Percentiles rank a stretch among this genome's conserved stretches.
Evolutionary conservation across 1,284 basidiomycete genomes (phyloP).

Genomic region (Hemileia vastatrix): DNA sequence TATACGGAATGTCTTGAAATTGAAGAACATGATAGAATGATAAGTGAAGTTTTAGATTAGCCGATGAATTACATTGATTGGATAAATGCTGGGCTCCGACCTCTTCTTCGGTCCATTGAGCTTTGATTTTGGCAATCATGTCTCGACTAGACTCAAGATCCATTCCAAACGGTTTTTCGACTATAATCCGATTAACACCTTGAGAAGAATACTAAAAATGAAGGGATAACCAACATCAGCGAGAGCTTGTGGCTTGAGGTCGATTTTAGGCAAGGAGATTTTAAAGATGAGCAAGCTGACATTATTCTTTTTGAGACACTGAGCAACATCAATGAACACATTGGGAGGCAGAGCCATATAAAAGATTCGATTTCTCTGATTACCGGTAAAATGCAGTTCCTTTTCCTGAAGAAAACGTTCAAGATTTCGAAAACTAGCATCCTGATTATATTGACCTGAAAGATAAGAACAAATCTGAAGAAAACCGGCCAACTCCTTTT

Average conservation of each 20-base stretch:
- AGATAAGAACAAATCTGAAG: conserved; percentile 69
- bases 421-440: conserved; percentile 64
- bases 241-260: neutral
- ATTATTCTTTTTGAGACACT: conserved; percentile 62
- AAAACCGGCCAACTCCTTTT: conserved; percentile 65
- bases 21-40: neutral
- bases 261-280: neutral
- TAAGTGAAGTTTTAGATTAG: neutral
- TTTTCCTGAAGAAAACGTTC: conserved; percentile 65
- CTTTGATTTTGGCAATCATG: conserved; percentile 67
- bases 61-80: neutral
- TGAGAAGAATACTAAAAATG: conserved; percentile 57
- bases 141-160: conserved; percentile 75
- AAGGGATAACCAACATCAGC: neutral
- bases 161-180: conserved; percentile 95
- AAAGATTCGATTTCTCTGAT: conserved; percentile 52
- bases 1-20: conserved; percentile 69
- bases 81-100: conserved; percentile 22
- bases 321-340: conserved; percentile 79
- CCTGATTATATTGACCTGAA: conserved; percentile 75
- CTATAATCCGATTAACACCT: conserved; percentile 77
- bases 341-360: conserved; percentile 79
- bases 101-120: conserved; percentile 84
- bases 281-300: neutral
- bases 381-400: conserved; percentile 53